Evolutionary conservation across 1,139 yeast genomes (phyloP), one percentile per base, ranked within the genome.

Genomic region (Hanseniaspora gamundiae): DNA sequence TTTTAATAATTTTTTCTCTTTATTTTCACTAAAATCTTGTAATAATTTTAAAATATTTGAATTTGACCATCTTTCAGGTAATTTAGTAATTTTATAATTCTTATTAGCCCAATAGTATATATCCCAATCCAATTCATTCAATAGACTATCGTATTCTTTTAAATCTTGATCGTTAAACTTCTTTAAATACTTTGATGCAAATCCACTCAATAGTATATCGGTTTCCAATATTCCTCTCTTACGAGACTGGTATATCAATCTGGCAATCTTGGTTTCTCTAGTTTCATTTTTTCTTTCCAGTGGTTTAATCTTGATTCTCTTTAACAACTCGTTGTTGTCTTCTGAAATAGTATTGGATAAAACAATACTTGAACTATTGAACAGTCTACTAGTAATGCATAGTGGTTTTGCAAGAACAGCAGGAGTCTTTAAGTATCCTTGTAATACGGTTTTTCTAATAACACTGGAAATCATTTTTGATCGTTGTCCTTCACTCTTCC

Each of bases 81-180:
- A 69, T 14, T 40, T 38, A 43, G 88, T 83, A 21, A 80, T 76
- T 33, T 76, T 78, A 56, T 70, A 83, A 64, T 85, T 85, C 54
- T 75, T 74, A 7, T 96, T 86, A 21, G 94, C 95, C 97, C 98
- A 91, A 66, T 91, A 91, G 64, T 86, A 93, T 50, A 91, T 88
- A 60, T 91, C 98, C 98, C 98, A 93, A 62, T 91, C 99, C 14
- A 91, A 76, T 64, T 88, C 95, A 61, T 93, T 95, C 59, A 91
- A 70, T 47, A 91, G 66, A 51, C 71, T 62, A 58, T 91, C 97
- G 61, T 85, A 91, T 63, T 91, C 97, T 45, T 79, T 81, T 51
- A 93, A 67, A 62, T 86, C 83, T 45, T 70, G 80, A 49, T 68
- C 63, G n/a, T 70, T 67, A 69, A 91, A 74, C 0, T 60, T 55